A percentile compares a stretch with the other conserved stretches of the same genome.
Conservation (phyloP, 371 early-diverging fungal species). For the Circinella umbellata region DNA sequence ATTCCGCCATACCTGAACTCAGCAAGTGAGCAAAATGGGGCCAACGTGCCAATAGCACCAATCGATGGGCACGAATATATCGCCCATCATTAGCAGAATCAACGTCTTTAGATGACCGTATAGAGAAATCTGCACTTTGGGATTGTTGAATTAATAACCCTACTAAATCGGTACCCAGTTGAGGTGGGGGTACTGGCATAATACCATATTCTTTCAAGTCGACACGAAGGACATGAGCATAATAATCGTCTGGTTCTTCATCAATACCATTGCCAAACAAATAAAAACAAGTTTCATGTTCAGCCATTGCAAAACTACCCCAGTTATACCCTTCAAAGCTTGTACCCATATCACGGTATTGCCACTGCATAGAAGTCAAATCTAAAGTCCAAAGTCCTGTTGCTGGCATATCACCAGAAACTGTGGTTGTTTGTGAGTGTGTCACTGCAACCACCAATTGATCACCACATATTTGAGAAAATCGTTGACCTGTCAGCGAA, state of each 20-base stretch:
- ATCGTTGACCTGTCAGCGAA: slow-evolving; percentile 66
- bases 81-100: slow-evolving; percentile 18
- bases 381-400: slow-evolving; percentile 71
- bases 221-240: slow-evolving; percentile 57
- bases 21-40: slow-evolving; percentile 64
- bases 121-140: slow-evolving; percentile 60
- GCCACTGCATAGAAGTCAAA: slow-evolving; percentile 67
- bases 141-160: slow-evolving; percentile 46
- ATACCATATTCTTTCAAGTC: slow-evolving; percentile 68
- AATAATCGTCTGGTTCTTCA: slow-evolving; percentile 64
- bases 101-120: slow-evolving; percentile 49
- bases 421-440: slow-evolving; percentile 47
- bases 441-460: slow-evolving; percentile 67
- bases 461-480: slow-evolving; percentile 69
- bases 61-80: slow-evolving; percentile 48
- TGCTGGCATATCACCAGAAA: slow-evolving; percentile 21
- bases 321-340: slow-evolving; percentile 60
- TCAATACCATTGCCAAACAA: slow-evolving; percentile 63
- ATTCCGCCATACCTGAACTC: slow-evolving; percentile 58
- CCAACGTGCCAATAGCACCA: slow-evolving; percentile 69
- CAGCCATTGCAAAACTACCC: slow-evolving; percentile 70
- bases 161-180: slow-evolving; percentile 60
- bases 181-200: slow-evolving; percentile 56
- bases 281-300: slow-evolving; percentile 57
- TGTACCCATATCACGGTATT: slow-evolving; percentile 57